Percentiles rank a stretch among this genome's conserved stretches.
Evolutionary conservation across 805 yeast genomes (phyloP).

Genomic region (Metschnikowia vanudenii): DNA sequence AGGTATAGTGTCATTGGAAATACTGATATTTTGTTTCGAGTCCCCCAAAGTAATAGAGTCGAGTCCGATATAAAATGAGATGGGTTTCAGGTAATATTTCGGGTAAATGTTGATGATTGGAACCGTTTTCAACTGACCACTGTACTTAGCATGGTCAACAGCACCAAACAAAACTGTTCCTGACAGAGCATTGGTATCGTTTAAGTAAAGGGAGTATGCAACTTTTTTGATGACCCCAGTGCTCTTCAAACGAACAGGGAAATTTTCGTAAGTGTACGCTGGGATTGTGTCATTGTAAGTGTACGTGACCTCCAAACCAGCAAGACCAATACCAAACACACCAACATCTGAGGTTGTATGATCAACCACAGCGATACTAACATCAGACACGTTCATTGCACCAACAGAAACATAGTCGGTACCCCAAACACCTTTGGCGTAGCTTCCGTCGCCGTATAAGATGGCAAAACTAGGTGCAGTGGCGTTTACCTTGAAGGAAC

Average conservation of each 20-base stretch:
- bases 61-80: conserved; percentile 44
- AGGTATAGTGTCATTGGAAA: conserved; percentile 3
- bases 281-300: not conserved
- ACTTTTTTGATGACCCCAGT: conserved; percentile 56
- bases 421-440: not conserved
- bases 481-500: not conserved
- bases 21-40: not conserved
- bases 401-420: not conserved
- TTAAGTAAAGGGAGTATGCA: conserved; percentile 64
- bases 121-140: conserved; percentile 29
- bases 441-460: not conserved
- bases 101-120: conserved; percentile 40
- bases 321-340: not conserved
- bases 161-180: conserved; percentile 23
- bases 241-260: conserved; percentile 37
- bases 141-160: conserved; percentile 14
- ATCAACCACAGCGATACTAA: not conserved
- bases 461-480: not conserved
- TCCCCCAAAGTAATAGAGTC: not conserved
- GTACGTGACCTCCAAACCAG: not conserved
- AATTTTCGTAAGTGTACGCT: not conserved
- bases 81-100: conserved; percentile 26
- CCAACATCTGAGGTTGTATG: not conserved
- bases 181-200: conserved; percentile 2
- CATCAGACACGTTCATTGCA: not conserved